Conservation (phyloP, 768 basidiomycete species). For the Royoungia palumana region DNA sequence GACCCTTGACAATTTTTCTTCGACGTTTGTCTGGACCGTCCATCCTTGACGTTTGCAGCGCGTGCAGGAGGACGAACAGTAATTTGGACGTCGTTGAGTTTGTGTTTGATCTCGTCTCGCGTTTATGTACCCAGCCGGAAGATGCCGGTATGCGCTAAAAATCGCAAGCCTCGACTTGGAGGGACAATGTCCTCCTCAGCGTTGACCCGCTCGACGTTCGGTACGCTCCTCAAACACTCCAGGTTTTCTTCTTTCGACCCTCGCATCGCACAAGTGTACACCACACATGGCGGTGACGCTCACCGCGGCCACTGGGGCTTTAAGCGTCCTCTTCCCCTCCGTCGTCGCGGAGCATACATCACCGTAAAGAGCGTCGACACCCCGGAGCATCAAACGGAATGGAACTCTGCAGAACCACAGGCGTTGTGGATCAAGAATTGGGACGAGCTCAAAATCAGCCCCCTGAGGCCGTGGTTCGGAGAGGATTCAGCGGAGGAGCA, state of each 20-base stretch:
- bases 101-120: neutral
- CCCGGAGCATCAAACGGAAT: slow-evolving; percentile 72
- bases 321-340: slow-evolving; percentile 74
- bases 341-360: slow-evolving; percentile 61
- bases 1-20: slow-evolving; percentile 44
- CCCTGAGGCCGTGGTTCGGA: slow-evolving; percentile 8
- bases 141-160: slow-evolving; percentile 19
- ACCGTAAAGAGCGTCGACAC: slow-evolving; percentile 69
- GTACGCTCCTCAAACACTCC: slow-evolving; percentile 73
- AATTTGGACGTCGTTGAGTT: slow-evolving; percentile 76
- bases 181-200: slow-evolving; percentile 20
- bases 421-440: slow-evolving; percentile 65
- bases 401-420: slow-evolving; percentile 64
- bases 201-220: slow-evolving; percentile 63
- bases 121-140: slow-evolving; percentile 33
- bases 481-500: slow-evolving; percentile 19
- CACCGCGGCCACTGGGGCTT: slow-evolving; percentile 82
- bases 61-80: slow-evolving; percentile 59
- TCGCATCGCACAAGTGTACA: slow-evolving; percentile 72
- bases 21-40: slow-evolving; percentile 91
- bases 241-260: slow-evolving; percentile 82
- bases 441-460: slow-evolving; percentile 48
- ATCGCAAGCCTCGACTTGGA: neutral
- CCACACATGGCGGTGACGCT: slow-evolving; percentile 63
- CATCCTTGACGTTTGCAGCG: slow-evolving; percentile 44